A percentile compares a stretch with the other conserved stretches of the same genome.
These are phyloP conservation scores for Singerocomus inundabilis DNA, from an alignment of 1,284 basidiomycete species.

Conservation along the genomic window DNA sequence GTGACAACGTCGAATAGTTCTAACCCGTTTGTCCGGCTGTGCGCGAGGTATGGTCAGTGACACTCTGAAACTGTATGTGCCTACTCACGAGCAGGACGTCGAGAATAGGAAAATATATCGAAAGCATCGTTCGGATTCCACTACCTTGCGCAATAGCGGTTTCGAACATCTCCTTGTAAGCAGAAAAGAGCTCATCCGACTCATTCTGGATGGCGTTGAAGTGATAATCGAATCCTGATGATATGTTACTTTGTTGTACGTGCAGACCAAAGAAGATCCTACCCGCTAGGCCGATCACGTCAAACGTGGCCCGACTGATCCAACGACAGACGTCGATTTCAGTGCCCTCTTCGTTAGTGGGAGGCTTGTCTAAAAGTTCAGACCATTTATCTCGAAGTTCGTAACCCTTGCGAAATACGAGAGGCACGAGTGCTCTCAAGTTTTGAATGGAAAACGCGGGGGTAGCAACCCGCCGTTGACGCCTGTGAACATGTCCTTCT, in stretches of 20 bases:
- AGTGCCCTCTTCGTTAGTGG: conserved; percentile 12
- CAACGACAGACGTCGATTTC: conserved; percentile 68
- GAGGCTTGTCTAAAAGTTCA: conserved; percentile 37
- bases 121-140: conserved; percentile 46
- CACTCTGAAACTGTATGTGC: not conserved
- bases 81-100: conserved; percentile 55
- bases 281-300: conserved; percentile 79
- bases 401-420: conserved; percentile 66
- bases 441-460: conserved; percentile 79
- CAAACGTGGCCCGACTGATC: conserved; percentile 75
- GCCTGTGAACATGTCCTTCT: conserved; percentile 70
- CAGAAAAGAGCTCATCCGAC: conserved; percentile 68
- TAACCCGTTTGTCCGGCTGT: conserved; percentile 55
- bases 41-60: conserved; percentile 1
- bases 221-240: conserved; percentile 70
- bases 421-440: conserved; percentile 63
- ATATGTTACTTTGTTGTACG: not conserved
- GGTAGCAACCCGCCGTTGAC: conserved; percentile 70
- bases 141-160: conserved; percentile 46
- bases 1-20: conserved; percentile 54
- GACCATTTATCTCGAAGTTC: conserved; percentile 63
- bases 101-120: conserved; percentile 61
- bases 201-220: conserved; percentile 78
- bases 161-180: conserved; percentile 83
- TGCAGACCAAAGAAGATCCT: conserved; percentile 1